These are phyloP conservation scores for Juncus inflexus DNA, from an alignment of 176 grass and related monocot genomes.

Conservation along the genomic window DNA sequence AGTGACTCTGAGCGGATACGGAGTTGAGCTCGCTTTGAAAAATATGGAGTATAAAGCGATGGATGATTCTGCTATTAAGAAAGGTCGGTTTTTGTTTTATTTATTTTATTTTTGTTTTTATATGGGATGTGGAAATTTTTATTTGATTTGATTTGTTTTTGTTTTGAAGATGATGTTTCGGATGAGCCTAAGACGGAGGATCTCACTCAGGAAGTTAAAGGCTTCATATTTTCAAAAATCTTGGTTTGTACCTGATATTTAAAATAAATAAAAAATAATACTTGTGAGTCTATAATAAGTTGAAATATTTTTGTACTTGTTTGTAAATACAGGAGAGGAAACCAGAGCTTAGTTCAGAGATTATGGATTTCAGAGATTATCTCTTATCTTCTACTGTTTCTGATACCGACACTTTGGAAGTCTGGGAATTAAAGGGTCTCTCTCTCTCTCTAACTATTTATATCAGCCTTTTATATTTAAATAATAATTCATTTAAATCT, in stretches of 20 bases:
- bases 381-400: conserved; percentile 87
- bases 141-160: conserved; percentile 16
- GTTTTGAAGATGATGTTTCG: conserved; percentile 53
- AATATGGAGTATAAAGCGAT: conserved; percentile 99
- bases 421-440: conserved; percentile 98
- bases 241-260: conserved; percentile 57
- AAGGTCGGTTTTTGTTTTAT: conserved; percentile 43
- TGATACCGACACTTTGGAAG: conserved; percentile 89
- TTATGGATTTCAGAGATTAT: conserved; percentile 90
- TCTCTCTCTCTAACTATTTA: conserved; percentile 11
- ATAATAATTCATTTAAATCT: background rate
- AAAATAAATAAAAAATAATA: background rate
- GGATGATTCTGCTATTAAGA: conserved; percentile 88
- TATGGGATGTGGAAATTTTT: conserved; percentile 13
- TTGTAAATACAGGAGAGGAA: conserved; percentile 66
- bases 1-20: conserved; percentile 94
- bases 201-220: conserved; percentile 92
- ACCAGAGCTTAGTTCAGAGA: conserved; percentile 65
- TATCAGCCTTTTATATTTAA: background rate
- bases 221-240: conserved; percentile 98
- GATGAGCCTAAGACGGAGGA: conserved; percentile 92
- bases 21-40: conserved; percentile 96
- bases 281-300: background rate
- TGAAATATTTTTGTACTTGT: conserved; percentile 18
- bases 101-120: background rate